Evolutionary conservation across 2,329 filamentous ascomycete genomes (phyloP).

Genomic region (Aspergillus phoenicis): DNA sequence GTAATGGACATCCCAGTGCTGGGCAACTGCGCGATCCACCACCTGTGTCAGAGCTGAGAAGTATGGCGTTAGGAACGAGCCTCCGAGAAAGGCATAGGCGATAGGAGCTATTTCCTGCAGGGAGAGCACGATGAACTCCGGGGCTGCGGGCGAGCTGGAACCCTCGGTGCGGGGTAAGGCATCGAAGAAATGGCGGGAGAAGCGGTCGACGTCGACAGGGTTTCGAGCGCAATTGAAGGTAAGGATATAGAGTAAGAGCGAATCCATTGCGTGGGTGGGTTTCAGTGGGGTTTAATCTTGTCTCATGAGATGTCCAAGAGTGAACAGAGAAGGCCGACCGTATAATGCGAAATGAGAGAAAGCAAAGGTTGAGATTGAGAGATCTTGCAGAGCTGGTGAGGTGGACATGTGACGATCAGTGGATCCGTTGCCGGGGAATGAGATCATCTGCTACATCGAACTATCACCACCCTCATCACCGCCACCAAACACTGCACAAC

Average conservation of each 20-base stretch:
- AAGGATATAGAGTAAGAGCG: conserved; percentile 73
- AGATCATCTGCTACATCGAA: not conserved
- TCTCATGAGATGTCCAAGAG: not conserved
- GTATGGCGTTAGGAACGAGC: conserved; percentile 75
- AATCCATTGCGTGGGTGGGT: conserved; percentile 39
- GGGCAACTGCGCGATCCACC: conserved; percentile 67
- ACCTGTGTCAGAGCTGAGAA: conserved; percentile 71
- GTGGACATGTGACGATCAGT: conserved; percentile 1
- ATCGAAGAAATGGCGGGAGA: conserved; percentile 70
- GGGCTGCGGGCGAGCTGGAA: conserved; percentile 60
- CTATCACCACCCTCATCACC: not conserved
- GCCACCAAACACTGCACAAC: too few relatives aligned
- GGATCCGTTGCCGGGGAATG: conserved; percentile 4
- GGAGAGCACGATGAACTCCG: conserved; percentile 66
- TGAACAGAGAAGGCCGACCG: not conserved
- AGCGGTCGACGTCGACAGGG: conserved; percentile 67
- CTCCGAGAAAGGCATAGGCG: conserved; percentile 80
- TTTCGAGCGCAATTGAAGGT: conserved; percentile 88
- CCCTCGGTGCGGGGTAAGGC: conserved; percentile 53
- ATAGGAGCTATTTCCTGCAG: conserved; percentile 91
- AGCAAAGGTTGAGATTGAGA: not conserved
- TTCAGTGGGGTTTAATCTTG: not conserved
- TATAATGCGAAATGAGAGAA: not conserved
- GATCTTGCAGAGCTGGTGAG: not conserved
- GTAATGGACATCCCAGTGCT: conserved; percentile 58